A percentile compares a stretch with the other conserved stretches of the same genome.
phyloP scores from a whole-genome alignment of 2,329 filamentous ascomycete species.

The Corinectria fuckeliana region DNA sequence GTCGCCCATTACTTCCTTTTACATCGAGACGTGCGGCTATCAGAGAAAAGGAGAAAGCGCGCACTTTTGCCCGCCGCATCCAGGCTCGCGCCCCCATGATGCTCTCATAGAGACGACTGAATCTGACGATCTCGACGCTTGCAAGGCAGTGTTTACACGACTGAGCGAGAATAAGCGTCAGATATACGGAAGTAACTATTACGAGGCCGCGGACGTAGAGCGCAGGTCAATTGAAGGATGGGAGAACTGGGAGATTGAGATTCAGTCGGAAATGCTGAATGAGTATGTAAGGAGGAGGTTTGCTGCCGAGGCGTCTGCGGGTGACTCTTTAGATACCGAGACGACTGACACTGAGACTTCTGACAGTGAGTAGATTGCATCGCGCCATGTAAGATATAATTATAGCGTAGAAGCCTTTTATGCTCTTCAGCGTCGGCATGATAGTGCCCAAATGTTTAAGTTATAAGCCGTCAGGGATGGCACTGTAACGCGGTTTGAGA shows the following conservation, averaged over 20 bases:
- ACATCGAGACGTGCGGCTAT: conserved; percentile 6
- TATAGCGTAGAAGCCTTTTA: background rate
- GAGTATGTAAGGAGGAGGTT: background rate
- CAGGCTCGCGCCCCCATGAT: background rate
- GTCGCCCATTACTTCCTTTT: conserved; percentile 1
- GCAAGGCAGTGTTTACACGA: background rate
- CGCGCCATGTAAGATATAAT: background rate
- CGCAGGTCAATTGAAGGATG: background rate
- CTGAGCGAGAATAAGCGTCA: conserved; percentile 5
- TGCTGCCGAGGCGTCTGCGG: background rate
- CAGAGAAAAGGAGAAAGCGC: background rate
- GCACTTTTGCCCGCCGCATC: background rate
- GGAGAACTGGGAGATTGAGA: background rate
- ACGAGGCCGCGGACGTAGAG: background rate
- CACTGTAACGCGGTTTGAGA: no score
- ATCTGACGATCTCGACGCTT: conserved; percentile 1
- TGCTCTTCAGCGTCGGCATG: background rate
- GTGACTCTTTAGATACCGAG: background rate
- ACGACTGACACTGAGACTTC: background rate
- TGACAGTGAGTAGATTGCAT: background rate
- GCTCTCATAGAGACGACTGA: conserved; percentile 8
- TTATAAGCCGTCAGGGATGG: no score
- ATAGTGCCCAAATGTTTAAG: no score
- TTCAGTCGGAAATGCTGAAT: background rate
- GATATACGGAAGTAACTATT: conserved; percentile 6